Base-by-base conservation (phyloP, 2,329 filamentous ascomycete genomes). In the Fusarium sp. region DNA sequence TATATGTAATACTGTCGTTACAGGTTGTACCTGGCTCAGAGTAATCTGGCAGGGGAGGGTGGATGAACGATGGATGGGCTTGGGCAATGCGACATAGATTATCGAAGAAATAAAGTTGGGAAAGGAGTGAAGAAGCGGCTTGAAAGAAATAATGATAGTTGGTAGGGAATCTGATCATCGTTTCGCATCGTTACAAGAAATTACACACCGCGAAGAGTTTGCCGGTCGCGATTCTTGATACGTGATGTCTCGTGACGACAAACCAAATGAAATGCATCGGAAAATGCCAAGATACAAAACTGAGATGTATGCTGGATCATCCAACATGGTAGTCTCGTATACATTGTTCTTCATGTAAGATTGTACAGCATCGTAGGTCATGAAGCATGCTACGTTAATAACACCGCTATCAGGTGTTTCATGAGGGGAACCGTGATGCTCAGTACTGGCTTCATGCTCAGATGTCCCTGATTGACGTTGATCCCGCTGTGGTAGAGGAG, bases 401-500 rank as follows among this genome's bases (percentile, higher is more conserved):
- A 36, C 15, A 9, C 34, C 14, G 15, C 34, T 36, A 36, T 36
- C 34, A 36, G 34, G 0, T 36, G 9, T 18, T 36, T 18, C 0
- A 36, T 2, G 17, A 18, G 34, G 4, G 34, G 9, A 18, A 18
- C 1, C 17, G 0, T 18, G 34, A 36, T 18, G 17, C 34, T 36
- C 34, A 36, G 34, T 9, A 36, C 17, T 36, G 32, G 1, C 17
- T 18, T 36, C 4, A 36, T 1, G 17, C 15, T 0, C 1, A 17
- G 9, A 36, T 36, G 34, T 36, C 34, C 1, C 34, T 18, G 17
- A 36, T 36, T 36, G 34, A 36, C 9, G 34, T 18, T 36, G 8
- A 9, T 18, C 34, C 34, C 18, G 34, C 1, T 18, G 1, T 36
- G 9, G 1, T 0, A 36, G 32, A 10, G 15, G 0, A 6, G 15